phyloP scores from a whole-genome alignment of 2,329 filamentous ascomycete genomes.

The Colletotrichum limetticola region DNA sequence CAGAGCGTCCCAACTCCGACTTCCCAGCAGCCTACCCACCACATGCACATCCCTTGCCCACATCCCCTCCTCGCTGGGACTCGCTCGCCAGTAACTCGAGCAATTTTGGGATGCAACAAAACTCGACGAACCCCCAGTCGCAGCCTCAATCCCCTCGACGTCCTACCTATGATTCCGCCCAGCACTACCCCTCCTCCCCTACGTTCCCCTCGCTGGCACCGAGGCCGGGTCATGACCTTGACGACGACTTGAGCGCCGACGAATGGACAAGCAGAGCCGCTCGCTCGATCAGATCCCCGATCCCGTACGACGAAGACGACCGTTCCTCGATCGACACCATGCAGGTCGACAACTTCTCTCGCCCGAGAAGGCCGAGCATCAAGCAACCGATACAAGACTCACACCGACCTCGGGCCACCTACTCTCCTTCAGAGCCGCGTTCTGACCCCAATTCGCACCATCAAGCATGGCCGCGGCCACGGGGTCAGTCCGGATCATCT shows the following conservation, averaged over 20 bases:
- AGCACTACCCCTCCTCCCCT: conserved; percentile 45
- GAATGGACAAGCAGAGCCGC: conserved; percentile 36
- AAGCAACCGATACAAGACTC: conserved; percentile 53
- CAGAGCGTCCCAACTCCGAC: conserved; percentile 27
- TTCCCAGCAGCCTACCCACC: conserved; percentile 37
- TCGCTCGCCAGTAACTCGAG: conserved; percentile 44
- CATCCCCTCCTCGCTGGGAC: conserved; percentile 58
- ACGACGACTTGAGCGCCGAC: conserved; percentile 35
- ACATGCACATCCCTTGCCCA: conserved; percentile 47
- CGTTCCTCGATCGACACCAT: conserved; percentile 36
- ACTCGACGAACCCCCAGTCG: conserved; percentile 5
- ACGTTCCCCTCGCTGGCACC: conserved; percentile 40
- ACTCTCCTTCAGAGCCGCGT: conserved; percentile 38
- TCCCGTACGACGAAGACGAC: conserved; percentile 39
- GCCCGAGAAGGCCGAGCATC: conserved; percentile 65
- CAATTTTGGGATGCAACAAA: conserved; percentile 34
- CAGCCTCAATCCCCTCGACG: conserved; percentile 39
- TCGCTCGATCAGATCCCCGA: conserved; percentile 35
- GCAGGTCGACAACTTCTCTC: conserved; percentile 67
- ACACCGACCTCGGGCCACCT: conserved; percentile 43
- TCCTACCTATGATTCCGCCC: conserved; percentile 39
- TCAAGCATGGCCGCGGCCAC: conserved; percentile 53
- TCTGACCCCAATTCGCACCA: conserved; percentile 38
- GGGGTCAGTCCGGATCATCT: conserved; percentile 60
- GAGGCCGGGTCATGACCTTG: conserved; percentile 27